phyloP scores from a whole-genome alignment of 1,139 yeast species.

The Saccharomyces pastorianus region DNA sequence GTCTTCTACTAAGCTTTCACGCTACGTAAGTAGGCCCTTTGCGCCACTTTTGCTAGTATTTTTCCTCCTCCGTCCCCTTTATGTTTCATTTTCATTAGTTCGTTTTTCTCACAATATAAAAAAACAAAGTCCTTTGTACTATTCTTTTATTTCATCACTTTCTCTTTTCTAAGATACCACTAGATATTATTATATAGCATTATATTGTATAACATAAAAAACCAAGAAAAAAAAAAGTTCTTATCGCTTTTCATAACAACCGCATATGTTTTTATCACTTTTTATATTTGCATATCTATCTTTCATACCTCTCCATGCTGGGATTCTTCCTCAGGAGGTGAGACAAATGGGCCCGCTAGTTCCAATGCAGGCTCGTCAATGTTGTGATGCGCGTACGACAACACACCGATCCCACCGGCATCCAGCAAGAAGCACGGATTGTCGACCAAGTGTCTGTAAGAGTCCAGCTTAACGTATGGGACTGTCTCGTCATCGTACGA shows the following conservation, averaged over 20 bases:
- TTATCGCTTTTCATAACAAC: neutral
- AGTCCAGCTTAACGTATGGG: conserved; percentile 28
- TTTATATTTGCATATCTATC: neutral
- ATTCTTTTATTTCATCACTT: neutral
- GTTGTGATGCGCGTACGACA: conserved; percentile 80
- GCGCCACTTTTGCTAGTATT: neutral
- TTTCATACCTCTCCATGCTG: conserved; percentile 15
- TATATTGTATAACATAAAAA: neutral
- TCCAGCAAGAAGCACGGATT: conserved; percentile 81
- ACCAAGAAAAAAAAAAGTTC: neutral
- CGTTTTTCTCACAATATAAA: neutral
- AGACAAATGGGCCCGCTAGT: conserved; percentile 71
- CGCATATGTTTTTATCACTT: neutral
- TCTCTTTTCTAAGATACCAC: neutral
- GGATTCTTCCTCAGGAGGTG: conserved; percentile 50
- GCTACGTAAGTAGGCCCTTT: neutral
- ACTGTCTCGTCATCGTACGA: conserved; percentile 28
- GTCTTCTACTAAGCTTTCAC: conserved; percentile 30
- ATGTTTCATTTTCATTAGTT: neutral
- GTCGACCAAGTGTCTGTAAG: conserved; percentile 31
- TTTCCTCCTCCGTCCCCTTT: neutral
- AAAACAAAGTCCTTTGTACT: neutral
- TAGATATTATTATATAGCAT: neutral
- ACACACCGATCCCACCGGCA: conserved; percentile 92
- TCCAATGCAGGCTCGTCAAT: conserved; percentile 79